Conservation (phyloP, 176 grass and related monocot genomes). For the Miscanthus lutarioriparius region DNA sequence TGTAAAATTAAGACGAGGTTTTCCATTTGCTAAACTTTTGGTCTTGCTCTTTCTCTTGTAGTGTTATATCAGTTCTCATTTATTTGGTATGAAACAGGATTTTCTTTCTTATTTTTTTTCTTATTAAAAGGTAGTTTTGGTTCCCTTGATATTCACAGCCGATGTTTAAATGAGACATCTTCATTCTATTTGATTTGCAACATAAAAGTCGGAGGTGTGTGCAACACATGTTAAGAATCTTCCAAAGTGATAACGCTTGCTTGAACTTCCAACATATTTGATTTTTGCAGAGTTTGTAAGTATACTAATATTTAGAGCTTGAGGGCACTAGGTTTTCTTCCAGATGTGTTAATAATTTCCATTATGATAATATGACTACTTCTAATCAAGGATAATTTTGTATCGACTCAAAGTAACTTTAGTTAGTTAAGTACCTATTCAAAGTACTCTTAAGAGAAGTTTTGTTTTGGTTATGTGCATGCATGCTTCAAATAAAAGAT, state of each 20-base stretch:
- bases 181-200: constrained; percentile 33
- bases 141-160: neutral
- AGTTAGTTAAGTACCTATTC: neutral
- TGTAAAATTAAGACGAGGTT: constrained; percentile 34
- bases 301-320: constrained; percentile 21
- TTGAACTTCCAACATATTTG: constrained; percentile 19
- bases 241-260: constrained; percentile 17
- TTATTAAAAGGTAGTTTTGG: constrained; percentile 21
- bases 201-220: constrained; percentile 8
- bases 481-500: constrained; percentile 6
- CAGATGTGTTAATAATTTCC: constrained; percentile 26
- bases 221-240: constrained; percentile 11
- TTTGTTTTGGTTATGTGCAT: neutral
- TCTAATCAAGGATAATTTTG: neutral
- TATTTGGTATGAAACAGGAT: neutral
- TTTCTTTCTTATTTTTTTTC: neutral
- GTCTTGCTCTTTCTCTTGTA: constrained; percentile 22
- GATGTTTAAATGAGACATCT: constrained; percentile 19
- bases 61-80: constrained; percentile 10
- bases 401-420: neutral
- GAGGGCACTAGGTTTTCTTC: neutral
- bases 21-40: constrained; percentile 26
- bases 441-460: constrained; percentile 11
- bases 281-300: neutral
- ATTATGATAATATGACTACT: neutral